Conservation (phyloP, 1,139 yeast genomes). For the Debaryomyces sp. region DNA sequence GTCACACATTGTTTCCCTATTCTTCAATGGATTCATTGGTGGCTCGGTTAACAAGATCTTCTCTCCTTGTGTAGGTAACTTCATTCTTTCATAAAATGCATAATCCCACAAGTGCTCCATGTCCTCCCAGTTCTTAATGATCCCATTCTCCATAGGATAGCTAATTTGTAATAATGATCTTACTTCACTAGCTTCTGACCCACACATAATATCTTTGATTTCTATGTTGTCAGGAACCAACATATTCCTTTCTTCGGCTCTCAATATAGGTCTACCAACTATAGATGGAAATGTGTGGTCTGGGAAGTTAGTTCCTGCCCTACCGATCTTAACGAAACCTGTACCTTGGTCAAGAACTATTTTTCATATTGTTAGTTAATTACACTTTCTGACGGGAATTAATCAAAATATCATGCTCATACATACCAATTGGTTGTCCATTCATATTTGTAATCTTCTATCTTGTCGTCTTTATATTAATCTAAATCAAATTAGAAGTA, state of each 20-base stretch:
- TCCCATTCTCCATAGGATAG: conserved; percentile 99
- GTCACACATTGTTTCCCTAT: conserved; percentile 92
- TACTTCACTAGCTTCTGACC: conserved; percentile 91
- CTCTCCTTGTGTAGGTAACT: conserved; percentile 70
- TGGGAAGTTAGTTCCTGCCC: conserved; percentile 97
- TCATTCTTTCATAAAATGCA: conserved; percentile 90
- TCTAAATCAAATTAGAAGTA: conserved; percentile 2
- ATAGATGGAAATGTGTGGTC: conserved; percentile 98
- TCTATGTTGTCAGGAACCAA: conserved; percentile 61
- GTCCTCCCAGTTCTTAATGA: conserved; percentile 96
- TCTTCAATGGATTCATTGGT: conserved; percentile 94
- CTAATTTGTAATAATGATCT: conserved; percentile 88
- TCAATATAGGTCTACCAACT: conserved; percentile 94
- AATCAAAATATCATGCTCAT: not conserved
- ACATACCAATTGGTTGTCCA: conserved; percentile 62
- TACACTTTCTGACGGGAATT: not conserved
- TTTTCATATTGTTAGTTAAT: conserved; percentile 19
- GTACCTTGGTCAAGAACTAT: conserved; percentile 98
- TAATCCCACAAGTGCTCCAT: conserved; percentile 99
- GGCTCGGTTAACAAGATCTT: conserved; percentile 93
- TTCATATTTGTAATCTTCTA: conserved; percentile 26
- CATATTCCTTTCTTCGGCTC: conserved; percentile 89
- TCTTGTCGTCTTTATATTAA: not conserved
- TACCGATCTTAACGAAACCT: conserved; percentile 92
- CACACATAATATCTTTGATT: conserved; percentile 95